Base-by-base conservation (phyloP, 257 asterid genomes). In the Pogostemon cablin region DNA sequence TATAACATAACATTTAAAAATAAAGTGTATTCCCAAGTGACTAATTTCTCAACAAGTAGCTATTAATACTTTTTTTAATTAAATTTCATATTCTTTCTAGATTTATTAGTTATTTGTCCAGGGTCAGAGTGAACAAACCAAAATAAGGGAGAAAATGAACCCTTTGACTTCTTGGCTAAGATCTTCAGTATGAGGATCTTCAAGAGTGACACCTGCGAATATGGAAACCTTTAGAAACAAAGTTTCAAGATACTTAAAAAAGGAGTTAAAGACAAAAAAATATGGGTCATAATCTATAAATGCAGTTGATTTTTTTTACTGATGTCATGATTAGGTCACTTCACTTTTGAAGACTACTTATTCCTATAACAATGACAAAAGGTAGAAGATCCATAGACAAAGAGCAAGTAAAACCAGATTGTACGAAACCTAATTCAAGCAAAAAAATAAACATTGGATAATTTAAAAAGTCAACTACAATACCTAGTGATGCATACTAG, bases 151-250 rank as follows among this genome's bases (percentile, higher is more conserved):
- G 89, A 95, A 95, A 76, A 89, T 84, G 85, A 91, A 95, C 72
- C 96, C 99, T 78, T 96, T 89, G 78, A 87, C 96, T 73, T 95
- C 99, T 87, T 91, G 99, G 85, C 90, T 91, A 77, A 91, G 96
- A 79, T 95, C 99, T 83, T 95, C 99, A 41, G 90, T 95, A 65
- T 89, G 98, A 74, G 99, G 98, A 79, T 95, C 99, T 83, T 95
- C 99, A 17, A 95, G 99, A 72, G 93, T 95, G 68, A 91, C 95
- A 65, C 96, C 99, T 95, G 96, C 54, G 74, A 69, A 48, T 63
- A 62, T 40, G 34, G 73, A 71, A 75, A 52, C 9, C 61, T 65
- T 76, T 54, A 75, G 48, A 63, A 10, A 11, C 46, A 25, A 32
- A 62, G 75, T 50, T 8, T 41, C 48, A 47, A 3, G 49, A 15